Evolutionary conservation across 495 filamentous ascomycete species (phyloP).

Genomic region (Neurospora cerealis): DNA sequence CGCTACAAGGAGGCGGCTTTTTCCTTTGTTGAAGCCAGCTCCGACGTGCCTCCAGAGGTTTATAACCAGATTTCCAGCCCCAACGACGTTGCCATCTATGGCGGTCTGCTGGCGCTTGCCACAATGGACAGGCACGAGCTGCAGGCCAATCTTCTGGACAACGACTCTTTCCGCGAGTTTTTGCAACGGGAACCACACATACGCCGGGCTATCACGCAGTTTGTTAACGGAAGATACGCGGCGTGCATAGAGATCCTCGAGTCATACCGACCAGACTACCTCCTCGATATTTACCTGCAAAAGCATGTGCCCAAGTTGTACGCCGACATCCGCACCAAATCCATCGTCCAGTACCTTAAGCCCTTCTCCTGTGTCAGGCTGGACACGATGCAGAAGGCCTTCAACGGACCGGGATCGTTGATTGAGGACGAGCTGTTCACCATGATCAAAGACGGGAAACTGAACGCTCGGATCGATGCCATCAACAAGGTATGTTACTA

Average conservation of each 20-base stretch:
- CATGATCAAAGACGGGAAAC: conserved; percentile 60
- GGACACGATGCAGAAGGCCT: conserved; percentile 57
- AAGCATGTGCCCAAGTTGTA: conserved; percentile 62
- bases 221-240: conserved; percentile 79
- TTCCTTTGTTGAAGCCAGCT: conserved; percentile 52
- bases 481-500: conserved; percentile 52
- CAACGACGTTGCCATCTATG: conserved; percentile 90
- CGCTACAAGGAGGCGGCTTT: conserved; percentile 64
- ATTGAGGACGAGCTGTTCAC: conserved; percentile 66
- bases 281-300: conserved; percentile 82
- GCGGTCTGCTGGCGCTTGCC: conserved; percentile 80
- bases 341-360: conserved; percentile 82
- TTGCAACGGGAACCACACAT: conserved; percentile 92
- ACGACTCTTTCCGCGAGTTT: conserved; percentile 68
- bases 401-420: conserved; percentile 41
- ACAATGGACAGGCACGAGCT: conserved; percentile 75
- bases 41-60: conserved; percentile 39
- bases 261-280: conserved; percentile 70
- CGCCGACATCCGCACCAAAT: conserved; percentile 68
- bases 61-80: conserved; percentile 67
- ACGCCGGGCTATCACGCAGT: conserved; percentile 78
- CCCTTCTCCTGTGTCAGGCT: conserved; percentile 70
- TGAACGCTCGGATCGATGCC: conserved; percentile 78
- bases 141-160: conserved; percentile 68
- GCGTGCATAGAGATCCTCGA: conserved; percentile 75